Conservation (phyloP, 768 basidiomycete species). For the Inosperma sp. region DNA sequence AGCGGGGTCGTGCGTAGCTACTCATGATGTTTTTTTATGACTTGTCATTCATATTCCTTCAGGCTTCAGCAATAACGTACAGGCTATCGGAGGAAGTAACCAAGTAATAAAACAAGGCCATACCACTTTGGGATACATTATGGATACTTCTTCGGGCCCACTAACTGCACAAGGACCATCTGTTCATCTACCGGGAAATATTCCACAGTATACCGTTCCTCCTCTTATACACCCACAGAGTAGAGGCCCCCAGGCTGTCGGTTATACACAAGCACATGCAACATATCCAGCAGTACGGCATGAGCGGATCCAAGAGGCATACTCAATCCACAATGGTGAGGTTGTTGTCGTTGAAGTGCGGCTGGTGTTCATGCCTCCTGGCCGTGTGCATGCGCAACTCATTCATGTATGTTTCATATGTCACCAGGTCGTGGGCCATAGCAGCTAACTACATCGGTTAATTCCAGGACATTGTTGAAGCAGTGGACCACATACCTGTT, state of each 20-base stretch:
- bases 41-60: background rate
- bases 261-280: slow-evolving; percentile 1
- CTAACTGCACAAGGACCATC: background rate
- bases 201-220: background rate
- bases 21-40: background rate
- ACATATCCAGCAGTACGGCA: background rate
- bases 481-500: slow-evolving; percentile 20
- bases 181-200: background rate
- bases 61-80: background rate
- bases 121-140: background rate
- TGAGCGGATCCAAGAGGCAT: background rate
- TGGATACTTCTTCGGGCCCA: background rate
- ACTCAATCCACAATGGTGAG: slow-evolving; percentile 1
- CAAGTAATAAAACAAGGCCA: background rate
- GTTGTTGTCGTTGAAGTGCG: background rate
- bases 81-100: background rate
- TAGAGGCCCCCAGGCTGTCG: background rate
- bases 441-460: background rate
- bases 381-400: background rate
- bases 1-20: background rate
- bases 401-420: background rate
- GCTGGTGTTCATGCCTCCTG: background rate
- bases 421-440: too few species aligned
- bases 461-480: slow-evolving; percentile 20
- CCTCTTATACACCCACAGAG: background rate